Conservation (phyloP, 2,329 filamentous ascomycete genomes). For the Erysiphe pisi region DNA sequence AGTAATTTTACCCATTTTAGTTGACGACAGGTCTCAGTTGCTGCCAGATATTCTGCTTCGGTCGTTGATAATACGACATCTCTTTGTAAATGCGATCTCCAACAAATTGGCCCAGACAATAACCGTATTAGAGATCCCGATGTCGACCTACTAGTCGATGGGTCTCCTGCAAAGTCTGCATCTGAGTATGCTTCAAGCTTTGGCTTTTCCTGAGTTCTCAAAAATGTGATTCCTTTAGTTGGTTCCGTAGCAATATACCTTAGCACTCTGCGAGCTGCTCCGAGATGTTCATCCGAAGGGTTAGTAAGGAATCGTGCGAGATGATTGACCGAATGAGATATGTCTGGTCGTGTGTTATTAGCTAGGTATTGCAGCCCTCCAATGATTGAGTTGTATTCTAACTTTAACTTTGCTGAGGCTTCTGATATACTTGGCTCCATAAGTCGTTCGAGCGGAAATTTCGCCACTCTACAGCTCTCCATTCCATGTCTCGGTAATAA, state of each 20-base stretch:
- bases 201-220: not conserved
- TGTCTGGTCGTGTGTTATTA: slow-evolving; percentile 15
- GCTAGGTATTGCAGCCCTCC: not conserved
- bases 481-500: too few relatives aligned
- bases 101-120: not conserved
- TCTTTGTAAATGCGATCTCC: slow-evolving; percentile 7
- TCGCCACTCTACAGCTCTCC: too few relatives aligned
- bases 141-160: too few relatives aligned
- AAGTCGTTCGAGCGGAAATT: too few relatives aligned
- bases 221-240: not conserved
- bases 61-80: slow-evolving; percentile 18
- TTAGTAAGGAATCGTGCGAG: not conserved
- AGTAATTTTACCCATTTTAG: not conserved
- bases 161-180: too few relatives aligned
- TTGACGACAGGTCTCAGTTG: slow-evolving; percentile 21
- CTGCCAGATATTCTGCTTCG: slow-evolving; percentile 26
- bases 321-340: not conserved
- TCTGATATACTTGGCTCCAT: too few relatives aligned
- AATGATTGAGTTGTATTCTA: too few relatives aligned
- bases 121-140: too few relatives aligned
- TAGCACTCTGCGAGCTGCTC: not conserved
- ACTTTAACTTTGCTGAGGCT: too few relatives aligned
- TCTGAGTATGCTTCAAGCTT: too few relatives aligned
- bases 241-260: slow-evolving; percentile 1
- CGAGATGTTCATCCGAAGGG: not conserved